These are phyloP conservation scores for Mycena epipterygia DNA, from an alignment of 768 basidiomycete genomes.

Conservation along the genomic window DNA sequence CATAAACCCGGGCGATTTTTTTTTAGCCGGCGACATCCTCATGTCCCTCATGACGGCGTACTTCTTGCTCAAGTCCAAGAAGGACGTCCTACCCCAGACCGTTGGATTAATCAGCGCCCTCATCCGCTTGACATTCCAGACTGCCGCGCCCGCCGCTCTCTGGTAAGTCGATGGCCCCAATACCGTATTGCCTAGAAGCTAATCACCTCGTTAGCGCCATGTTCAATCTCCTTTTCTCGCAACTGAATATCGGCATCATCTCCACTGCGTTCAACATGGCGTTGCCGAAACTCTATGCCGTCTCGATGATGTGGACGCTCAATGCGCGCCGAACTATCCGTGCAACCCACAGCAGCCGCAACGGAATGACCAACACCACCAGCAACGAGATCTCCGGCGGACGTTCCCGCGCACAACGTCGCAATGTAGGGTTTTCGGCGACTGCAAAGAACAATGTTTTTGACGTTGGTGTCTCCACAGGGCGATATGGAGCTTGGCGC, in stretches of 20 bases:
- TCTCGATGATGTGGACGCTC: constrained; percentile 54
- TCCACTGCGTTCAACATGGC: constrained; percentile 45
- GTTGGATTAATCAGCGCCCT: constrained; percentile 45
- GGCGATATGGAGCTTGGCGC: constrained; percentile 20
- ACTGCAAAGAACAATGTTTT: background rate
- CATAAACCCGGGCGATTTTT: background rate
- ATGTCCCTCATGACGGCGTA: constrained; percentile 43
- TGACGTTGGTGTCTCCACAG: background rate
- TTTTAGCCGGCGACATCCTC: constrained; percentile 44
- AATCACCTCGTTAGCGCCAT: constrained; percentile 40
- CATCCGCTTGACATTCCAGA: constrained; percentile 48
- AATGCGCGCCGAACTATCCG: constrained; percentile 46
- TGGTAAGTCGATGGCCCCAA: constrained; percentile 36
- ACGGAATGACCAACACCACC: constrained; percentile 10
- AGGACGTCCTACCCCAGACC: constrained; percentile 46
- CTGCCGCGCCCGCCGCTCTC: constrained; percentile 47
- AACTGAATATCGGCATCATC: constrained; percentile 43
- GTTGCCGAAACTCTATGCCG: constrained; percentile 49
- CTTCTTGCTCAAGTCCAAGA: constrained; percentile 45
- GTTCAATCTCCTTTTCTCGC: constrained; percentile 50
- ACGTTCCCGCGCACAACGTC: constrained; percentile 6
- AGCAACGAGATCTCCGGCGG: constrained; percentile 25
- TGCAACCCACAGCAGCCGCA: constrained; percentile 3
- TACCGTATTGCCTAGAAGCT: background rate
- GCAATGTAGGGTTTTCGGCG: background rate